Evolutionary conservation across 768 basidiomycete genomes (phyloP).

Genomic region (Termitomyces sp.): DNA sequence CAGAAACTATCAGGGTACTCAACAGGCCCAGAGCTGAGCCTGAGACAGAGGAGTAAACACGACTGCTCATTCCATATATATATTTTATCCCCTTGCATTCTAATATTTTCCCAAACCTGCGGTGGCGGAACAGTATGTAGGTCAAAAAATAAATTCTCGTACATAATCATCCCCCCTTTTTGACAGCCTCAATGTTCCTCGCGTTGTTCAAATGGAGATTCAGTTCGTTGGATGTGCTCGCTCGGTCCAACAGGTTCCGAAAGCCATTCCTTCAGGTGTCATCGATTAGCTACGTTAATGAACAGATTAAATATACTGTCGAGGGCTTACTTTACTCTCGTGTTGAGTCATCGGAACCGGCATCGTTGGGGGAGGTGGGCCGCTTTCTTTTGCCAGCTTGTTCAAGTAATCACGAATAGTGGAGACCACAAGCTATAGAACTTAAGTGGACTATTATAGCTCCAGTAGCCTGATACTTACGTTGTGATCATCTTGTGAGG

Average conservation of each 20-base stretch:
- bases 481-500: constrained; percentile 75
- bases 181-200: constrained; percentile 4
- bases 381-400: constrained; percentile 45
- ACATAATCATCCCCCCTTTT: background rate
- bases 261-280: constrained; percentile 27
- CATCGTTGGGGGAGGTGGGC: constrained; percentile 28
- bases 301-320: background rate
- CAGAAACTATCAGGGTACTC: constrained; percentile 56
- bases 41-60: constrained; percentile 7
- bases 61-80: background rate
- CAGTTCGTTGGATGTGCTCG: constrained; percentile 29
- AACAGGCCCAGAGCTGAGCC: constrained; percentile 13
- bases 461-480: constrained; percentile 35
- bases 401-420: constrained; percentile 68
- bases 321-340: constrained; percentile 24
- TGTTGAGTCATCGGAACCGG: constrained; percentile 25
- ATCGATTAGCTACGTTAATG: background rate
- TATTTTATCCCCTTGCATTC: background rate
- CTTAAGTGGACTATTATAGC: background rate
- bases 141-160: background rate
- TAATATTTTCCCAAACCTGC: background rate
- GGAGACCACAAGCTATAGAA: constrained; percentile 52
- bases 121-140: too few species aligned
- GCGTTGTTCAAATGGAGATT: constrained; percentile 38
- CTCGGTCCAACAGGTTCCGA: constrained; percentile 23